Percentiles rank a stretch among this genome's conserved stretches.
These are phyloP conservation scores for Dioszegia hungarica DNA, from an alignment of 768 basidiomycete species.

Conservation along the genomic window DNA sequence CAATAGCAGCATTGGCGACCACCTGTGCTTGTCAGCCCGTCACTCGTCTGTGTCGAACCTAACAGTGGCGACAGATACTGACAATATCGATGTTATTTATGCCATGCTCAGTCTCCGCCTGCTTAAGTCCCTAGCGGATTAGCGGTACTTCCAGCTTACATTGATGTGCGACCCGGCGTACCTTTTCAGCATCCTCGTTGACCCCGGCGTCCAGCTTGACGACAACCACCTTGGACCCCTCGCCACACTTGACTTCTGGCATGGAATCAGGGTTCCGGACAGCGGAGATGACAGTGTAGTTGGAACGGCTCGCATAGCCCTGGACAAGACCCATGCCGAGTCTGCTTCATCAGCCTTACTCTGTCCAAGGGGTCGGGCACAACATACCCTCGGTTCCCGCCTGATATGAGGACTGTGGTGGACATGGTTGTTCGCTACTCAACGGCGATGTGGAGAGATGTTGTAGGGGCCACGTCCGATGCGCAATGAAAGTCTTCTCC, in stretches of 20 bases:
- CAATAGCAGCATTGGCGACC: conserved; percentile 28
- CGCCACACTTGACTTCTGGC: conserved; percentile 14
- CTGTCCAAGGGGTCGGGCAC: not conserved
- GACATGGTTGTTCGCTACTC: not conserved
- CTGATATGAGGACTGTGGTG: conserved; percentile 24
- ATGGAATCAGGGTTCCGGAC: conserved; percentile 14
- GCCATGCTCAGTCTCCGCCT: conserved; percentile 10
- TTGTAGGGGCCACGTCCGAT: no score
- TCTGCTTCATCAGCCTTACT: conserved; percentile 7
- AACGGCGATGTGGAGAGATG: no score
- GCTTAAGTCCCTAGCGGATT: not conserved
- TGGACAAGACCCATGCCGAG: conserved; percentile 26
- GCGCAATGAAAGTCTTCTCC: no score
- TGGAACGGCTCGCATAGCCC: conserved; percentile 13
- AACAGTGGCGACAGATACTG: not conserved
- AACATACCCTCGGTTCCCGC: conserved; percentile 30
- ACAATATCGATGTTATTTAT: conserved; percentile 26
- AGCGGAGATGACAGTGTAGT: conserved; percentile 25
- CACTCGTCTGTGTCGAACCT: not conserved
- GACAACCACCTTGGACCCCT: conserved; percentile 20
- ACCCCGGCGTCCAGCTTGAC: conserved; percentile 16
- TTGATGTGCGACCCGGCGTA: not conserved
- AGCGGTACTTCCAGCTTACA: not conserved
- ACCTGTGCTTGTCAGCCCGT: conserved; percentile 11
- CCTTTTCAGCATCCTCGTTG: conserved; percentile 6